A percentile compares a stretch with the other conserved stretches of the same genome.
These are phyloP conservation scores for Yamadazyma friedrichii DNA, from an alignment of 1,139 yeast genomes.

Conservation along the genomic window DNA sequence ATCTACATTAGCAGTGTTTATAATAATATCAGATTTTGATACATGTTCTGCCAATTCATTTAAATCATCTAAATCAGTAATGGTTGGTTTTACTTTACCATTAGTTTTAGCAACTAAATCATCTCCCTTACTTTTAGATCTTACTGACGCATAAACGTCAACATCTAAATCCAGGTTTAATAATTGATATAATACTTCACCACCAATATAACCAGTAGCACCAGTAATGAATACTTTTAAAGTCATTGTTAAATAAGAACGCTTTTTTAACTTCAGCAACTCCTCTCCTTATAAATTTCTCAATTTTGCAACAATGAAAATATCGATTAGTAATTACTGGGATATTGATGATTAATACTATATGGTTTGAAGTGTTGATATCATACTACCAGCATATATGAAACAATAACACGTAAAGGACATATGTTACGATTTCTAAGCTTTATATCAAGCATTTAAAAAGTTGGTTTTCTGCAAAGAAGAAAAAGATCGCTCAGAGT, in stretches of 20 bases:
- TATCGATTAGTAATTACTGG: too few species aligned
- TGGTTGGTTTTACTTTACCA: conserved; percentile 15
- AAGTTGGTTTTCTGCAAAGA: too few species aligned
- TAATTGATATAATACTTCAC: conserved; percentile 27
- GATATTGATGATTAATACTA: too few species aligned
- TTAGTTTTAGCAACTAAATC: conserved; percentile 18
- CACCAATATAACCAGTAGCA: conserved; percentile 43
- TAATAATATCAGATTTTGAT: conserved; percentile 25
- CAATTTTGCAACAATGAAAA: too few species aligned
- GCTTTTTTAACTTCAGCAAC: too few species aligned
- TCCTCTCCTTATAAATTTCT: too few species aligned
- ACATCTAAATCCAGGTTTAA: conserved; percentile 16
- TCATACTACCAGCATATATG: too few species aligned
- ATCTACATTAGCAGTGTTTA: conserved; percentile 40
- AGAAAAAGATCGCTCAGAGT: too few species aligned
- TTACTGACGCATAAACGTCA: conserved; percentile 25
- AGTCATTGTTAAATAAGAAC: not conserved
- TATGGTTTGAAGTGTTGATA: too few species aligned
- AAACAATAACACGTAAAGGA: too few species aligned
- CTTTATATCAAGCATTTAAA: too few species aligned
- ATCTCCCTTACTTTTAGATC: conserved; percentile 24
- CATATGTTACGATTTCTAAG: too few species aligned
- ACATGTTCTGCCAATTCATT: conserved; percentile 22
- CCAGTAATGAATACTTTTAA: conserved; percentile 26
- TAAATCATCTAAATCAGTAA: conserved; percentile 24